Evolutionary conservation across 768 basidiomycete genomes (phyloP), one percentile per base, ranked within the genome.

Genomic region (Nevesoporus exiguus): DNA sequence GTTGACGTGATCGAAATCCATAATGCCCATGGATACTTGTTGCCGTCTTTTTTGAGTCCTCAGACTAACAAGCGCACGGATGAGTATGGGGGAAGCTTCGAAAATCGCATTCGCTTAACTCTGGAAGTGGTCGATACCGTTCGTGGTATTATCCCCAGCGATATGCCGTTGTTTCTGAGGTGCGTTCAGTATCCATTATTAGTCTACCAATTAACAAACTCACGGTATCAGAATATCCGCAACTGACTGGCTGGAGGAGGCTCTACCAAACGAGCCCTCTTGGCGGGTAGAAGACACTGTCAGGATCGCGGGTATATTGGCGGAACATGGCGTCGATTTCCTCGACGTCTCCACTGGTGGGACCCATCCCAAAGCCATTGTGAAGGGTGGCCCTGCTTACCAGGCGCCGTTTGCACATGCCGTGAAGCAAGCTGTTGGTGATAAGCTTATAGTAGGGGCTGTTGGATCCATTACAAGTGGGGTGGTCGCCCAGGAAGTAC

Each of bases 111-210:
- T 17, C 74, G 87, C 10, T 72, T 92, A 31, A 74, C 77, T 10
- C 65, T 88, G 6, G 81, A 88, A 63, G 73, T 89, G 42, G 79
- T 85, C 13, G 81, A 86, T 45, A 82, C 82, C 4, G 72, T 90
- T 0, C 78, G 90, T 8, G 75, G 73, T 19, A 74, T 76, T 11
- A 85, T 89, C 59, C 81, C 83, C 0, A 66, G 74, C 3, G 69
- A 75, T 13, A 83, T 82, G 76, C 88, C 92, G 1, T 70, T 93
- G 17, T 90, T 92, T 71, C 73, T 86, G 51, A 77, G 90, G 83
- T 83, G 58, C 25, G 73, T 3, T n/a, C 4, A 29, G 5, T 29
- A 22, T 40, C 11, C 19, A 41, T 22, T 58, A 3, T 33, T 2
- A 43, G 33, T 45, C 5, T 36, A 13, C 7, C 17, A 9, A 15